Conservation (phyloP, 495 filamentous ascomycete genomes). For the Cairneyella variabilis region DNA sequence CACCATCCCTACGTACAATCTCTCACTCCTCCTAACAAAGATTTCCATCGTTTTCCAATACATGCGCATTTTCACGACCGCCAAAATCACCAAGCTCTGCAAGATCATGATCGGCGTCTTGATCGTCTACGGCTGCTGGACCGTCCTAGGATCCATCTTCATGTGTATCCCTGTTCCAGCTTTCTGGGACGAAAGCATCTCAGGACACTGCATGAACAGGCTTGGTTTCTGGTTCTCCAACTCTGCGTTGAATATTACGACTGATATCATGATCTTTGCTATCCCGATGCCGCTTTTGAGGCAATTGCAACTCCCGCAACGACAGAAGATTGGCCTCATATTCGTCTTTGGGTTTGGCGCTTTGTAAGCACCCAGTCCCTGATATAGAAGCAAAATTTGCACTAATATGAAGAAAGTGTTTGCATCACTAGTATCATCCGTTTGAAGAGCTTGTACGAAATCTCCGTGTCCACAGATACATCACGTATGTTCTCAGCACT, state of each 20-base stretch:
- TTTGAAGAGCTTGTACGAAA: conserved; percentile 36
- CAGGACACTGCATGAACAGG: conserved; percentile 47
- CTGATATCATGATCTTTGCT: conserved; percentile 52
- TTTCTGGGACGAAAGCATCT: conserved; percentile 47
- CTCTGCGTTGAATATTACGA: conserved; percentile 49
- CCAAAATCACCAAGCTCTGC: conserved; percentile 31
- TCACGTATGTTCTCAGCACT: conserved; percentile 26
- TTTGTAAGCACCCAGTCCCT: neutral
- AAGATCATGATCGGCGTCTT: conserved; percentile 35
- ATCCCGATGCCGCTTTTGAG: conserved; percentile 53
- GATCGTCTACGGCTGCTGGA: conserved; percentile 36
- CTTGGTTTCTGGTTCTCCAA: conserved; percentile 46
- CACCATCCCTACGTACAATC: neutral
- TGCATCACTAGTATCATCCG: conserved; percentile 34
- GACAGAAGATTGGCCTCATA: conserved; percentile 49
- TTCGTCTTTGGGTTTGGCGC: conserved; percentile 52
- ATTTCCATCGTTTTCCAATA: conserved; percentile 48
- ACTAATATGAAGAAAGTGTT: neutral
- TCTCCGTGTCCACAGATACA: conserved; percentile 32
- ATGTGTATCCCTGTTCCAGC: conserved; percentile 50
- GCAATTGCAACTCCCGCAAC: conserved; percentile 44
- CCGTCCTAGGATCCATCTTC: conserved; percentile 39
- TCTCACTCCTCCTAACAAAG: conserved; percentile 32
- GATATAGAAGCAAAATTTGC: neutral
- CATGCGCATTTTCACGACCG: conserved; percentile 40